A percentile compares a stretch with the other conserved stretches of the same genome.
Evolutionary conservation across 805 yeast genomes (phyloP).

Genomic region (Saccharomycopsis fodiens): DNA sequence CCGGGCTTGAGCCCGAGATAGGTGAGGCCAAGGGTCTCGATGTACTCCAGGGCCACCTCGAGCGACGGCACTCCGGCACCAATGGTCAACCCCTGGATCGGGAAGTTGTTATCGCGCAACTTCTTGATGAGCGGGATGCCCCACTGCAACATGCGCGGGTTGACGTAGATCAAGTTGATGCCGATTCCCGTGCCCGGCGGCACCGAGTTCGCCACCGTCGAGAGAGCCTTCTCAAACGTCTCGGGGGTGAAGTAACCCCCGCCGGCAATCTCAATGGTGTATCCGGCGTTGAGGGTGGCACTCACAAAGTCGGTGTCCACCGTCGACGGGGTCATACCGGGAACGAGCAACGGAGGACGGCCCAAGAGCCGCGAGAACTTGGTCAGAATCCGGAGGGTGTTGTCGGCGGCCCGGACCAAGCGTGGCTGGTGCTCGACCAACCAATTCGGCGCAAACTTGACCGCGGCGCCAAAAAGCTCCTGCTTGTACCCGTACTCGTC

Average conservation of each 20-base stretch:
- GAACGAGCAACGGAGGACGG: slow-evolving; percentile 93
- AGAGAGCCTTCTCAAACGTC: slow-evolving; percentile 67
- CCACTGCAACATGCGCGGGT: slow-evolving; percentile 98
- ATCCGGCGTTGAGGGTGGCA: slow-evolving; percentile 92
- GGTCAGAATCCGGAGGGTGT: slow-evolving; percentile 82
- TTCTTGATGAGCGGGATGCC: slow-evolving; percentile 92
- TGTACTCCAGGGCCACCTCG: slow-evolving; percentile 96
- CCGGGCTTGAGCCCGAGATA: slow-evolving; percentile 98
- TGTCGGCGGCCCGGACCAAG: slow-evolving; percentile 63
- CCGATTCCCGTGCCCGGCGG: slow-evolving; percentile 88
- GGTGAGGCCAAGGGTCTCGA: slow-evolving; percentile 83
- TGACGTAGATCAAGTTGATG: slow-evolving; percentile 88
- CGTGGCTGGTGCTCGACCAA: slow-evolving; percentile 79
- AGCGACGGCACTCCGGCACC: slow-evolving; percentile 99
- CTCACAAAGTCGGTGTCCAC: slow-evolving; percentile 92
- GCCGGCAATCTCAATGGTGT: slow-evolving; percentile 96
- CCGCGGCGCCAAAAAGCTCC: slow-evolving; percentile 76
- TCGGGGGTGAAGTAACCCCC: slow-evolving; percentile 90
- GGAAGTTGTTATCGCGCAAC: slow-evolving; percentile 80
- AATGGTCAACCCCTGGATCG: slow-evolving; percentile 90
- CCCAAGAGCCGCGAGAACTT: slow-evolving; percentile 88
- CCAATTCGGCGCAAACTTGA: slow-evolving; percentile 89
- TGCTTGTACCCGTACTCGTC: slow-evolving; percentile 94
- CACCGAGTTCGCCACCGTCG: slow-evolving; percentile 58
- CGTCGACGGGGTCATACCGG: slow-evolving; percentile 99